Evolutionary conservation across 2,329 filamentous ascomycete genomes (phyloP).

Genomic region (Leptographium wingfieldii): DNA sequence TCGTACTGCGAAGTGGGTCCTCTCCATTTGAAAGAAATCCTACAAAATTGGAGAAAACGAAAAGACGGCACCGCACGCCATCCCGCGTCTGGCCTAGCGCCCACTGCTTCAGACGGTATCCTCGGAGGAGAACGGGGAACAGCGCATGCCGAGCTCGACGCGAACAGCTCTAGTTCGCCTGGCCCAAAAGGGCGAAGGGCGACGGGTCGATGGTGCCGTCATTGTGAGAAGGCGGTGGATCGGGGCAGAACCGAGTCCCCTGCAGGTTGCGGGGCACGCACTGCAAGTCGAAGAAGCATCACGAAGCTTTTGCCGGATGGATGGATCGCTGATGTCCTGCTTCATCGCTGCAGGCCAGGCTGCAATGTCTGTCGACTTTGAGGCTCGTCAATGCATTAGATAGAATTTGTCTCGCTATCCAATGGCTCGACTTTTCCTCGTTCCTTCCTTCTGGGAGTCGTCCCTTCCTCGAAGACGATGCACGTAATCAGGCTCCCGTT

Average conservation of each 20-base stretch:
- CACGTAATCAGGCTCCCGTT: too few relatives aligned
- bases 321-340: too few relatives aligned
- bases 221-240: not conserved
- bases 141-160: conserved; percentile 1
- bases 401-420: too few relatives aligned
- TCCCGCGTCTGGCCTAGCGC: not conserved
- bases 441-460: too few relatives aligned
- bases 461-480: too few relatives aligned
- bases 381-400: too few relatives aligned
- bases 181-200: not conserved
- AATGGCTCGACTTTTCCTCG: too few relatives aligned
- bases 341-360: too few relatives aligned
- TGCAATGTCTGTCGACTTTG: too few relatives aligned
- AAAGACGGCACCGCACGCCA: not conserved
- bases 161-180: not conserved
- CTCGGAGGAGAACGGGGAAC: conserved; percentile 1
- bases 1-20: not conserved
- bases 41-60: not conserved
- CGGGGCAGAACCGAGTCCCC: not conserved
- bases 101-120: not conserved
- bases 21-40: not conserved
- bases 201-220: not conserved
- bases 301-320: too few relatives aligned
- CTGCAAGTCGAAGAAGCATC: too few relatives aligned
- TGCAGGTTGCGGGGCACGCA: not conserved